Base-by-base conservation (phyloP, 495 filamentous ascomycete genomes). In the Lepraria neglecta region DNA sequence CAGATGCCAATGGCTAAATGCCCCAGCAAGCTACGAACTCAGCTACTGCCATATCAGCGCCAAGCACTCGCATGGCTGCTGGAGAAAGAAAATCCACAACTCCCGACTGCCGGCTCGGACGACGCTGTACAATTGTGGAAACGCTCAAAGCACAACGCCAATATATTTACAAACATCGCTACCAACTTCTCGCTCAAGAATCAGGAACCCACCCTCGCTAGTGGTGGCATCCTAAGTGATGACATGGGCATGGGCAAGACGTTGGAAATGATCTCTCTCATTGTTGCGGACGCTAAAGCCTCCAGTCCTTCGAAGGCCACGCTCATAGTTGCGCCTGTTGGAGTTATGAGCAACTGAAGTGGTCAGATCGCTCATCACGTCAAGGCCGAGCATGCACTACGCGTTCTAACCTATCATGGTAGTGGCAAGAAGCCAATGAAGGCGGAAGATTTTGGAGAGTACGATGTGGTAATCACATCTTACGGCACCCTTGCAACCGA, bases 221-320 rank as follows among this genome's bases (percentile, higher is more conserved):
- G 84, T 65, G 92, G 92, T 48, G 92, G 91, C 40, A 89, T 96
- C 38, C 76, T 96, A 14, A 90, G 90, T 28, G 92, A 97, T 71
- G 92, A 97, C 64, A 97, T 97, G 92, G 92, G 92, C 4, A 76
- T 97, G 6, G 92, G 92, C 15, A 97, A 97, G 73, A 97, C 92
- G 1, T 78, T 97, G 7, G 89, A 96, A 70, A 82, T 90, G 44
- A 94, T 96, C 60, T 86, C 88, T 56, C 69, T 95, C 33, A 87
- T 97, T 46, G 72, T 91, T 63, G 80, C 86, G 7, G 83, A 87
- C 63, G 68, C 77, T 0, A 69, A 75, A 12, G 62, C 62, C 0
- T 62, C 44, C 9, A 59, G 64, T 4, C 69, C 74, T 7, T 71
- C 66, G 15, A 72, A 70, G n/a, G 62, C 69, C 6, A 94, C 91